Conservation (phyloP, 1,139 yeast species). For the Kodamaea alishanica region DNA sequence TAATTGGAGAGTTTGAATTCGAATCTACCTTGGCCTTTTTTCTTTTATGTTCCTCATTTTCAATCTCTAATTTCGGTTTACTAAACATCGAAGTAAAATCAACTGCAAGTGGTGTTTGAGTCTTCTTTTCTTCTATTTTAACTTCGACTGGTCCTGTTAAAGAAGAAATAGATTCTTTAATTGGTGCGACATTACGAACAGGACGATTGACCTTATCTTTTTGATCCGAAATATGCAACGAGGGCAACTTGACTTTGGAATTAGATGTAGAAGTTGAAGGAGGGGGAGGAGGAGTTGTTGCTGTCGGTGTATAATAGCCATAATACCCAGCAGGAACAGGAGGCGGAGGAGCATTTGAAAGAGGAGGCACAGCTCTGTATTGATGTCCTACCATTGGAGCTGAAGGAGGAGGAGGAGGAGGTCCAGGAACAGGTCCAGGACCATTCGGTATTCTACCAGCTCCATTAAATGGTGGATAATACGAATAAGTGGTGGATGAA, state of each 20-base stretch:
- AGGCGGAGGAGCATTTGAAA: slow-evolving; percentile 2
- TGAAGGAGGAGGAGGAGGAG: slow-evolving; percentile 28
- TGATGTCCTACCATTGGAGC: background rate
- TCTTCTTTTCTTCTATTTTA: slow-evolving; percentile 3
- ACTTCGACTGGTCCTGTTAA: slow-evolving; percentile 2
- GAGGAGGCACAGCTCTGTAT: background rate
- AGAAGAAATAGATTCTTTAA: slow-evolving; percentile 2
- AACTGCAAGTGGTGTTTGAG: slow-evolving; percentile 22
- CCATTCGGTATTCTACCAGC: slow-evolving; percentile 43
- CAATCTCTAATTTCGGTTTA: slow-evolving; percentile 1
- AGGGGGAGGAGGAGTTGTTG: slow-evolving; percentile 1
- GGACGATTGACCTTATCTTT: too few species aligned
- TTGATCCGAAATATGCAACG: slow-evolving; percentile 1
- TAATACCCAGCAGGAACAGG: background rate
- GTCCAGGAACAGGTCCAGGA: slow-evolving; percentile 47
- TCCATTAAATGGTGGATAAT: slow-evolving; percentile 38
- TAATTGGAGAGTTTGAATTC: too few species aligned
- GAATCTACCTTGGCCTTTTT: slow-evolving; percentile 10
- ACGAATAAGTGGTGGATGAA: slow-evolving; percentile 17
- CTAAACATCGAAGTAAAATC: slow-evolving; percentile 29
- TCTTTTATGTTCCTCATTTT: slow-evolving; percentile 11
- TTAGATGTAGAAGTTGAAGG: too few species aligned
- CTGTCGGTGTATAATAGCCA: background rate
- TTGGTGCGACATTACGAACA: too few species aligned
- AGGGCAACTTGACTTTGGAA: background rate